Evolutionary conservation across 73 alveolate species (phyloP).

Genomic region (Paraurostyla sp.): DNA sequence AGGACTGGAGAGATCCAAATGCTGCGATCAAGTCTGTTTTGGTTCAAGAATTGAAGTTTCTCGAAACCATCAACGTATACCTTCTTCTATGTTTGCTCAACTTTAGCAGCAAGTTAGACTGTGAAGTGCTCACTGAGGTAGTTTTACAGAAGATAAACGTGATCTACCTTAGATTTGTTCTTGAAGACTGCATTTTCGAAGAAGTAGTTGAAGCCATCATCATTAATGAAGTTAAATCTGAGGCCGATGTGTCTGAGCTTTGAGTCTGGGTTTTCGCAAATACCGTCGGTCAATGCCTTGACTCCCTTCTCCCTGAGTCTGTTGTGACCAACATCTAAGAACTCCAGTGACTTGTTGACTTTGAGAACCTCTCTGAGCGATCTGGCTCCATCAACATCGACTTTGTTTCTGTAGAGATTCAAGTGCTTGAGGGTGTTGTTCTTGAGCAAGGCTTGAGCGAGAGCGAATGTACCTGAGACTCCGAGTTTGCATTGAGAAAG

Average conservation of each 20-base stretch:
- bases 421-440: conserved; percentile 89
- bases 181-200: conserved; percentile 67
- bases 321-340: conserved; percentile 93
- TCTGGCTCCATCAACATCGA: conserved; percentile 98
- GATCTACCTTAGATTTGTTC: conserved; percentile 74
- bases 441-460: conserved; percentile 69
- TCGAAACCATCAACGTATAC: conserved; percentile 88
- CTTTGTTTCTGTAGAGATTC: conserved; percentile 90
- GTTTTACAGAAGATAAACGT: conserved; percentile 86
- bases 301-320: conserved; percentile 95
- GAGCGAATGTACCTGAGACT: conserved; percentile 86
- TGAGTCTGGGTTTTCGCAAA: conserved; percentile 79
- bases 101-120: conserved; percentile 69
- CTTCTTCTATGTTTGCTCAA: conserved; percentile 69
- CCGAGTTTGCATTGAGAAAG: conserved; percentile 90
- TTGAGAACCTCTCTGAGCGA: conserved; percentile 85
- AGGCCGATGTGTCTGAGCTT: conserved; percentile 84
- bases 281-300: conserved; percentile 86
- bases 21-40: conserved; percentile 89
- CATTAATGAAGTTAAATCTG: conserved; percentile 93
- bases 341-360: conserved; percentile 84
- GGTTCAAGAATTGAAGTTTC: conserved; percentile 77
- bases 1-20: conserved; percentile 91
- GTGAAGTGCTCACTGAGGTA: conserved; percentile 82
- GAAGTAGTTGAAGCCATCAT: conserved; percentile 85